Conservation (phyloP, 2,329 filamentous ascomycete genomes). For the Arthrinium phaeospermum region DNA sequence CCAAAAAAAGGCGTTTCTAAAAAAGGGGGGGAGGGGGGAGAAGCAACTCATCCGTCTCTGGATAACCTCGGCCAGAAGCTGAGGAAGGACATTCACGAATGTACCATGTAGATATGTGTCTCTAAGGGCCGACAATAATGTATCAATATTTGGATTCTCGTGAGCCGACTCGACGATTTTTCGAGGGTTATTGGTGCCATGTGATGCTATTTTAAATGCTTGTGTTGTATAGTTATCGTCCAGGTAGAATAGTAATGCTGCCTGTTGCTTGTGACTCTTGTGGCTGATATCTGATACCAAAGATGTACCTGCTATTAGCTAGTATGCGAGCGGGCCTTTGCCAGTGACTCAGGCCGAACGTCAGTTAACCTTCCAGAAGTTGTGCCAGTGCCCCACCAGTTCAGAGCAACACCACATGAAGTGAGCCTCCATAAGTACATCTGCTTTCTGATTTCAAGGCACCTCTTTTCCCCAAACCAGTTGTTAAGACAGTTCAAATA, state of each 20-base stretch:
- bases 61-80: not conserved
- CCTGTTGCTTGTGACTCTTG: not conserved
- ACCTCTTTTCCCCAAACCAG: not conserved
- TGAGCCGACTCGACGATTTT: not conserved
- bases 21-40: not conserved
- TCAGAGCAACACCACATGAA: slow-evolving; percentile 1
- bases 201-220: not conserved
- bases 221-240: no score
- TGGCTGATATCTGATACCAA: not conserved
- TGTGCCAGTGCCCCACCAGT: not conserved
- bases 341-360: slow-evolving; percentile 3
- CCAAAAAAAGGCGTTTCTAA: not conserved
- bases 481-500: not conserved
- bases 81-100: not conserved
- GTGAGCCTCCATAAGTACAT: not conserved
- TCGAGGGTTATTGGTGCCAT: not conserved
- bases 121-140: slow-evolving; percentile 27
- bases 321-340: not conserved
- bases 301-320: not conserved
- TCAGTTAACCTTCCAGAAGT: not conserved
- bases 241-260: no score
- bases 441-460: not conserved
- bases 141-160: slow-evolving; percentile 27
- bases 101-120: slow-evolving; percentile 32
- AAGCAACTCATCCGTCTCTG: not conserved